phyloP scores from a whole-genome alignment of 2,329 filamentous ascomycete genomes.

The Exutisphaerella laricina region DNA sequence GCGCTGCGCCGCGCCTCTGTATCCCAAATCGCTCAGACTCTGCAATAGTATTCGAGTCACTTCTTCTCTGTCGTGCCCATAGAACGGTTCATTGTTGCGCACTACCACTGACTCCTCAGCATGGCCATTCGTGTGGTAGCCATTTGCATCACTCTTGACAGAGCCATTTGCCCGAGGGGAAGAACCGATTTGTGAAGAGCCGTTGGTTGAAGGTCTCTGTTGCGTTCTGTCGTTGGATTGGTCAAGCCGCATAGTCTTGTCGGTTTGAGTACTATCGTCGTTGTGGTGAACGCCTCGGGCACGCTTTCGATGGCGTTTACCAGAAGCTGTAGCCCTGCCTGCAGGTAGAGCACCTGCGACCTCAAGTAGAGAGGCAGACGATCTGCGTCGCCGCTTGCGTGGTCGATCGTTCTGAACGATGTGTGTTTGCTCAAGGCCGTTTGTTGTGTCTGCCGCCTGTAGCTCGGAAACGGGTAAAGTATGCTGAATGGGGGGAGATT shows the following conservation, averaged over 20 bases:
- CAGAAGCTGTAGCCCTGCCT: conserved; percentile 18
- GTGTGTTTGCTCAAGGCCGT: conserved; percentile 11
- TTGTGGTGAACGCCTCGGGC: conserved; percentile 37
- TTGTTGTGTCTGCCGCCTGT: conserved; percentile 11
- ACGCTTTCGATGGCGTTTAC: conserved; percentile 38
- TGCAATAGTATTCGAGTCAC: conserved; percentile 90
- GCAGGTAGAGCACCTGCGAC: conserved; percentile 15
- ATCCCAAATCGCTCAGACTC: conserved; percentile 81
- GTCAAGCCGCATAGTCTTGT: conserved; percentile 39
- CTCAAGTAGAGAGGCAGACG: conserved; percentile 22
- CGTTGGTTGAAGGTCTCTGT: conserved; percentile 34
- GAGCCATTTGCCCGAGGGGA: conserved; percentile 39
- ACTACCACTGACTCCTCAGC: conserved; percentile 19
- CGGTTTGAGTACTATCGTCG: conserved; percentile 28
- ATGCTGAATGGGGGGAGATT: conserved; percentile 15
- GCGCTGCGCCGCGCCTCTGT: conserved; percentile 66
- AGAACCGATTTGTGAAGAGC: conserved; percentile 31
- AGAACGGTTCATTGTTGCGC: conserved; percentile 51
- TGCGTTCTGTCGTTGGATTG: conserved; percentile 34
- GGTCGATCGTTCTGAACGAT: conserved; percentile 26
- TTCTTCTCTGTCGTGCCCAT: conserved; percentile 85
- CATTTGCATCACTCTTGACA: conserved; percentile 39
- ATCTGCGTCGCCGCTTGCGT: conserved; percentile 29
- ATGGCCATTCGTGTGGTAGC: conserved; percentile 39
- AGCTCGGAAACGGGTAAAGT: conserved; percentile 9